Percentiles rank a stretch among this genome's conserved stretches.
phyloP scores from a whole-genome alignment of 495 filamentous ascomycete genomes.

The Annulohypoxylon bovei region DNA sequence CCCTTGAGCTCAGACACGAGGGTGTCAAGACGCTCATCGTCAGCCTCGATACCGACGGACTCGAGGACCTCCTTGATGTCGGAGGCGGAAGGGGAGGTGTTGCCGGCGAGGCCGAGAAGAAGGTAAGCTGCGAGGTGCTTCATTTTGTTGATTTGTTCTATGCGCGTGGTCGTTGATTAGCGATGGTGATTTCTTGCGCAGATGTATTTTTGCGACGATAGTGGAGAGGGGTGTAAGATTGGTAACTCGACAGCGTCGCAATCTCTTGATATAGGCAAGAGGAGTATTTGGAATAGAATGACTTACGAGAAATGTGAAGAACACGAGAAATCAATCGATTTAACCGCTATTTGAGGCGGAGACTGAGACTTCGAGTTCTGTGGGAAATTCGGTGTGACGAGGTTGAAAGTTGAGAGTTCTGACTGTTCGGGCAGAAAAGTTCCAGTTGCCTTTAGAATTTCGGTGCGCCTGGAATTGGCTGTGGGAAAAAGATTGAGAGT shows the following conservation, averaged over 20 bases:
- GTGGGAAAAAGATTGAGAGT: slow-evolving; percentile 34
- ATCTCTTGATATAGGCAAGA: neutral
- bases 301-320: slow-evolving; percentile 50
- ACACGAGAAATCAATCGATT: slow-evolving; percentile 68
- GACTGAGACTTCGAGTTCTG: slow-evolving; percentile 67
- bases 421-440: slow-evolving; percentile 44
- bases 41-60: slow-evolving; percentile 95
- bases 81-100: slow-evolving; percentile 82
- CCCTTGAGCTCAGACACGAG: slow-evolving; percentile 92
- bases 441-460: slow-evolving; percentile 43
- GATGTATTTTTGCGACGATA: slow-evolving; percentile 27
- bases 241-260: neutral
- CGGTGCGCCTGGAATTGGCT: slow-evolving; percentile 31
- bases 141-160: slow-evolving; percentile 71
- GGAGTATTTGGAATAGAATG: slow-evolving; percentile 1
- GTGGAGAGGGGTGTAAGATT: neutral
- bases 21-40: slow-evolving; percentile 82
- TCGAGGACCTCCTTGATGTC: slow-evolving; percentile 93
- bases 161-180: slow-evolving; percentile 32
- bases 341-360: slow-evolving; percentile 65
- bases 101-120: slow-evolving; percentile 93
- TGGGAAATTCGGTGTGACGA: slow-evolving; percentile 46
- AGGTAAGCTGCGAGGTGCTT: slow-evolving; percentile 99
- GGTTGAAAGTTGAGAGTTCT: slow-evolving; percentile 33
- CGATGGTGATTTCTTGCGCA: neutral